Base-by-base conservation (phyloP, 371 early-diverging fungal species). In the Circinella umbellata region DNA sequence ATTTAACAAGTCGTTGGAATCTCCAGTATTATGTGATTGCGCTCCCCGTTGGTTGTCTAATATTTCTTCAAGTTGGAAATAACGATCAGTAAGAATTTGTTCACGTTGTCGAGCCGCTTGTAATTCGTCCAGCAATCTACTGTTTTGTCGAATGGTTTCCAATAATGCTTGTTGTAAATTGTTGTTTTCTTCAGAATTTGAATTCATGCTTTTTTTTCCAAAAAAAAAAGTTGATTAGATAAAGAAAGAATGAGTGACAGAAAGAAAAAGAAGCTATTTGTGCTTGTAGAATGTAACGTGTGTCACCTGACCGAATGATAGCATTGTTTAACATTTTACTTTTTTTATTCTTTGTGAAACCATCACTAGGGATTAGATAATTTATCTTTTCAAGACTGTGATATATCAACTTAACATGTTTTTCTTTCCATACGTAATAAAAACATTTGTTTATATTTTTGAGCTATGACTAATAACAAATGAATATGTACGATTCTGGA, bases 41-140 rank as follows among this genome's bases (percentile, higher is more conserved):
- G 5, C 1, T 53, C 14, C 18, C 9, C 14, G 35, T 18, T 57
- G 5, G 1, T 14, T 34, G 14, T 34, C 34, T 27, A 57, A 57
- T 3, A 17, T 2, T 57, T 57, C 57, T 57, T 57, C 27, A 11
- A 57, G 57, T 6, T 57, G 57, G 3, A 57, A 34, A 27, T 3
- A 18, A 27, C 34, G 18, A n/a, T 57, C 34, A 57, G 27, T 57
- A 34, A 57, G 57, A 5, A 5, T 11, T 1, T 57, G 35, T 57
- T 57, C 57, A 34, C 57, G 57, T 57, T 27, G 57, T 9, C 57
- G 57, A 4, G 57, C 57, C 27, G 57, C 57, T 57, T 57, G 57
- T 13, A 57, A n/a, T 34, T 57, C 57, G 34, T 57, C 57, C 6
- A 57, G 4, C 13, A 57, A n/a, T 34, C 57, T 20, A 4, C 57